phyloP scores from a whole-genome alignment of 2,329 filamentous ascomycete genomes.

The Capronia epimyces region DNA sequence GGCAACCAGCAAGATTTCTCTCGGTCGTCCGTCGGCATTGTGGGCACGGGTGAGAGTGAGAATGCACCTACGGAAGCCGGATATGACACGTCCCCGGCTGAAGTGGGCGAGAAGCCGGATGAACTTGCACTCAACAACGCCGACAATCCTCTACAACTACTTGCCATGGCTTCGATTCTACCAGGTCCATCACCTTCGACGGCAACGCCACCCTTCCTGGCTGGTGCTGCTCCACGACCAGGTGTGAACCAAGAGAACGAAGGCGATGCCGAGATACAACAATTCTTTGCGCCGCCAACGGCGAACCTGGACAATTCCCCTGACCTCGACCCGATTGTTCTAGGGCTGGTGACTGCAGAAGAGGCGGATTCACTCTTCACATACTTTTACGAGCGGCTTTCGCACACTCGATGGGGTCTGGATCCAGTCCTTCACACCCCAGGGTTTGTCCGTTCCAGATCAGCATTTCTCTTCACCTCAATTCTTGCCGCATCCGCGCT shows the following conservation, averaged over 20 bases:
- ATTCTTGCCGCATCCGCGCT: constrained; percentile 63
- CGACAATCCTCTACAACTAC: constrained; percentile 67
- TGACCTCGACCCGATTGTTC: constrained; percentile 63
- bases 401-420: constrained; percentile 69
- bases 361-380: constrained; percentile 61
- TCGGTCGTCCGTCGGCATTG: constrained; percentile 9
- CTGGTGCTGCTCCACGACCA: constrained; percentile 32
- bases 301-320: constrained; percentile 59
- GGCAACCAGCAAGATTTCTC: constrained; percentile 4
- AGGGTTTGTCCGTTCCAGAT: constrained; percentile 60
- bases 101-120: constrained; percentile 40
- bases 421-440: constrained; percentile 62
- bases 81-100: constrained; percentile 26
- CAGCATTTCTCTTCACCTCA: constrained; percentile 66
- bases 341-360: constrained; percentile 61
- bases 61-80: constrained; percentile 31
- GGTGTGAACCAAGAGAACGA: constrained; percentile 30
- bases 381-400: constrained; percentile 62
- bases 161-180: constrained; percentile 61
- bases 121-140: constrained; percentile 63
- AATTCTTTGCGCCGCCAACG: constrained; percentile 62
- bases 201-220: constrained; percentile 51
- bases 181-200: constrained; percentile 23
- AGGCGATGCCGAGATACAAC: constrained; percentile 50
- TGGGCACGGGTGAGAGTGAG: constrained; percentile 12